Evolutionary conservation across 202 grass and related monocot species (phyloP), one percentile per base, ranked within the genome.

Genomic region (Panicum virgatum): DNA sequence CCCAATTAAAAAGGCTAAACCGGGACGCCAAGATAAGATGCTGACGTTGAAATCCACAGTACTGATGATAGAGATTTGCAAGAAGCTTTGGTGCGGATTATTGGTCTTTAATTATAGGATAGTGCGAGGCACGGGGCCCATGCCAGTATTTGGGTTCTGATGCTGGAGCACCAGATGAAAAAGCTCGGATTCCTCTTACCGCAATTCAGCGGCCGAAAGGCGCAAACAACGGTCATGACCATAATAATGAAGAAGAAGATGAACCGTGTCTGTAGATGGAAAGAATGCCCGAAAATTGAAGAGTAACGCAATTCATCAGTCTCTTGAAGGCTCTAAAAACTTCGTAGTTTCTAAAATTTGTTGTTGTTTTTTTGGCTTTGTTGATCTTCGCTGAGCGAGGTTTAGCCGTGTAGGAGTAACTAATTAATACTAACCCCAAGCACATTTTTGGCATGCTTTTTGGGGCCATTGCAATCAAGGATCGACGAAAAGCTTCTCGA

Each of bases 51-150:
- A 60, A 12, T 69, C 67, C 83, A 61, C 83, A 74, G 77, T 46
- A 75, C 13, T 44, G 73, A n/a, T n/a, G n/a, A 83, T 43, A 39
- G 58, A 45, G 25, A 78, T 38, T 44, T 83, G 26, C 79, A 86
- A 73, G 22, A 44, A 74, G 70, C 82, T 54, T 89, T 82, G 25
- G 1, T n/a, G 1, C 6, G 48, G 67, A 52, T 77, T 47, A 73
- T 86, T 86, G 30, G 67, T 79, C 83, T 82, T 86, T 67, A 65
- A 82, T 67, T 82, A 78, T 53, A n/a, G n/a, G n/a, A n/a, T n/a
- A 16, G 32, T 53, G 73, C 50, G 38, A 0, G 14, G 1, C 9
- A 52, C 26, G 50, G 48, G 78, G 10, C 29, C 47, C 66, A n/a
- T n/a, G n/a, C 3, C 32, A 5, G 3, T 11, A 22, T 38, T 38